Conservation (phyloP, 78 protist species). For the Diacronema lutheri region DNA sequence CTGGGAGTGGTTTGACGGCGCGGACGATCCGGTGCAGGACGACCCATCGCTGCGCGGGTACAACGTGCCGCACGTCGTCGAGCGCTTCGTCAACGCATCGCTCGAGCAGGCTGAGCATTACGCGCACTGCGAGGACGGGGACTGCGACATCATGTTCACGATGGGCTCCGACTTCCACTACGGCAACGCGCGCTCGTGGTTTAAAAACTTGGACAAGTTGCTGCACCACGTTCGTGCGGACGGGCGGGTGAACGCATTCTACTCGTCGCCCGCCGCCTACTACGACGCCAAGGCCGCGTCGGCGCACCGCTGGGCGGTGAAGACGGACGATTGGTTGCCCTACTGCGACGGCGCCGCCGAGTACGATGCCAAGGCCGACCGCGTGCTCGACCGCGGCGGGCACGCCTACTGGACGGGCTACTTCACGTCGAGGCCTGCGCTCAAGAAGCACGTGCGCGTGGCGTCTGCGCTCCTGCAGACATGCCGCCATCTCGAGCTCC, state of each 20-base stretch:
- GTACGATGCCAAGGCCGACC: too few relatives aligned
- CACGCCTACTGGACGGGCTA: constrained; percentile 90
- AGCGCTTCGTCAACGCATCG: constrained; percentile 42
- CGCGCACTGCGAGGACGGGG: not conserved
- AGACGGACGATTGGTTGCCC: constrained; percentile 80
- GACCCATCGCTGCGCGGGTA: constrained; percentile 17
- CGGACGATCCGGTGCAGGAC: constrained; percentile 41
- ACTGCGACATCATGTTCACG: constrained; percentile 33
- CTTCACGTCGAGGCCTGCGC: constrained; percentile 57
- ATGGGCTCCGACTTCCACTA: constrained; percentile 81
- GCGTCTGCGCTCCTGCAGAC: constrained; percentile 33
- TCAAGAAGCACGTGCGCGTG: constrained; percentile 71
- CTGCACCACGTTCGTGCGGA: constrained; percentile 57
- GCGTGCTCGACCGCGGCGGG: not conserved
- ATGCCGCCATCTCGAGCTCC: constrained; percentile 43
- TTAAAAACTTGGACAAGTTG: constrained; percentile 68
- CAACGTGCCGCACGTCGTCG: constrained; percentile 26
- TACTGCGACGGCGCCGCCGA: constrained; percentile 57
- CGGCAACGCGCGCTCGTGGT: constrained; percentile 60
- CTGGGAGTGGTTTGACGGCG: not conserved
- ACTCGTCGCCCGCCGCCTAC: not conserved
- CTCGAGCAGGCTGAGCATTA: constrained; percentile 27
- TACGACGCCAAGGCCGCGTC: not conserved
- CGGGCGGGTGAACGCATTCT: constrained; percentile 53
- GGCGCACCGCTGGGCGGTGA: constrained; percentile 37